These are phyloP conservation scores for Apophysomyces trapeziformis DNA, from an alignment of 371 early-diverging fungal species.

Conservation along the genomic window DNA sequence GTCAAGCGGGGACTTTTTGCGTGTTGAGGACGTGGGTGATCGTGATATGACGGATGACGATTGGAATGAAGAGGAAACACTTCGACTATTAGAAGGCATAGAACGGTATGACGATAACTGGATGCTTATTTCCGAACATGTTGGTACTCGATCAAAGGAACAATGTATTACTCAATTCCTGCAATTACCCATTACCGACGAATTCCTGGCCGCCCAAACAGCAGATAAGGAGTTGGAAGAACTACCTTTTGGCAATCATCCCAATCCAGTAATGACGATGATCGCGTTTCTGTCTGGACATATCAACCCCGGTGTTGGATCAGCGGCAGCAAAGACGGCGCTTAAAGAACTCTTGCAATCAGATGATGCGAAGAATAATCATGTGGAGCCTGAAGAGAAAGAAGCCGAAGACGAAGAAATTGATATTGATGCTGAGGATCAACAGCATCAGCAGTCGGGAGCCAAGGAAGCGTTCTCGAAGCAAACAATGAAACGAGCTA, in stretches of 20 bases:
- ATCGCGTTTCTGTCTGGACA: constrained; percentile 49
- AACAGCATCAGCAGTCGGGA: constrained; percentile 2
- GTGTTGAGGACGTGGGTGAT: constrained; percentile 31
- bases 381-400: background rate
- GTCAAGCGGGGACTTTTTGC: constrained; percentile 49
- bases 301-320: constrained; percentile 53
- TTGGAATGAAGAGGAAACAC: constrained; percentile 95
- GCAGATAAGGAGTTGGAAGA: constrained; percentile 35
- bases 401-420: constrained; percentile 26
- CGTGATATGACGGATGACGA: constrained; percentile 37
- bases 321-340: constrained; percentile 50
- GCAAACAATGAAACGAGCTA: constrained; percentile 53
- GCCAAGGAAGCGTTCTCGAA: constrained; percentile 29
- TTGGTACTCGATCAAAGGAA: constrained; percentile 90
- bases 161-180: constrained; percentile 97
- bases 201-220: constrained; percentile 33
- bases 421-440: constrained; percentile 25
- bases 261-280: constrained; percentile 54
- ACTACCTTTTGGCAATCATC: constrained; percentile 40
- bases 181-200: constrained; percentile 88
- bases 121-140: constrained; percentile 94
- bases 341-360: constrained; percentile 35
- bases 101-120: constrained; percentile 98
- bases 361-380: constrained; percentile 17
- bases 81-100: constrained; percentile 93